Evolutionary conservation across 208 protist species (phyloP), one percentile per base, ranked within the genome.

Genomic region (Leishmania arabica): DNA sequence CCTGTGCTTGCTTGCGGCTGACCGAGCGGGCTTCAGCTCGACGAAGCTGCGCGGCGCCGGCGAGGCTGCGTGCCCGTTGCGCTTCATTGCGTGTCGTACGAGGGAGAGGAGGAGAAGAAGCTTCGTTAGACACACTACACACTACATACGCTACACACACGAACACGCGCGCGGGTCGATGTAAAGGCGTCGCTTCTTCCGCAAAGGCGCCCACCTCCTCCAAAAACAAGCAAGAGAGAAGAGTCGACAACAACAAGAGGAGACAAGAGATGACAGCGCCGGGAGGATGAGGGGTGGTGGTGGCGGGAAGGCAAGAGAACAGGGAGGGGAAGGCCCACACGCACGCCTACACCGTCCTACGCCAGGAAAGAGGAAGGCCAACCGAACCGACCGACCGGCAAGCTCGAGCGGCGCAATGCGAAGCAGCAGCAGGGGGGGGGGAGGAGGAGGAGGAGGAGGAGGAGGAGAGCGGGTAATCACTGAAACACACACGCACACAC

Each of bases 1-100:
- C 13, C 68, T 34, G n/a, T 24, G 42, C 9, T 53, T 47, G 68
- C 40, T 53, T 7, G 6, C 81, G 0, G n/a, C 45, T 15, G 70
- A 77, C 49, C 76, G 81, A 2, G n/a, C 53, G 6, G 56, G 68
- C 40, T 77, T 84, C 13, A 76, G 56, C 37, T 77, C 81, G n/a
- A 78, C 76, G 70, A 80, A 72, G 68, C 76, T 84, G 19, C 68
- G 81, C 68, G 81, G 69, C 37, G 42, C 47, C 75, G 75, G 37
- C 5, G 65, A 66, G n/a, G 76, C 45, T 13, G 76, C 31, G 42
- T 58, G n/a, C 24, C 76, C 64, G 45, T 64, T 77, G 27, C 76
- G 81, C 68, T 80, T 80, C 81, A 84, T 84, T n/a, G 11, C 9
- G 40, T 15, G 68, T 71, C 0, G 65, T 70, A 45, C 17, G 9